Percentiles rank a stretch among this genome's conserved stretches.
Evolutionary conservation across 2,329 filamentous ascomycete genomes (phyloP).

Genomic region (Drechslera avenae): DNA sequence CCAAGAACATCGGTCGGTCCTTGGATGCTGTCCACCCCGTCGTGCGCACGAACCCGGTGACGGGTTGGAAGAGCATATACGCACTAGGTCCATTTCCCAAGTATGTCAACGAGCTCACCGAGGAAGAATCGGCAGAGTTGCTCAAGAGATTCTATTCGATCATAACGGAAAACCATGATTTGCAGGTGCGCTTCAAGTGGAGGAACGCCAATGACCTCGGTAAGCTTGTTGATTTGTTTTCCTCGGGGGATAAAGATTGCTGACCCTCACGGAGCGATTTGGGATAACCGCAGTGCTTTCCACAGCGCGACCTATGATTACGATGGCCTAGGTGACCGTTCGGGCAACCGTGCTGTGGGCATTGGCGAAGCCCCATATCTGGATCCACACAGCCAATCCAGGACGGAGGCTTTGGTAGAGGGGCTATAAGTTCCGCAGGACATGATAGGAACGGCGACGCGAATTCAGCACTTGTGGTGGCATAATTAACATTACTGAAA

Average conservation of each 20-base stretch:
- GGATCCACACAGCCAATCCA: slow-evolving; percentile 35
- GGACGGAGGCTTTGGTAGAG: too few relatives aligned
- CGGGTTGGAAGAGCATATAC: slow-evolving; percentile 44
- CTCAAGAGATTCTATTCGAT: slow-evolving; percentile 12
- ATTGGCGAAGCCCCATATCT: slow-evolving; percentile 50
- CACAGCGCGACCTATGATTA: slow-evolving; percentile 32
- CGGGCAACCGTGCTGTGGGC: slow-evolving; percentile 41
- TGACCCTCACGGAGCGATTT: slow-evolving; percentile 40
- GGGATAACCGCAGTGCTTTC: slow-evolving; percentile 45
- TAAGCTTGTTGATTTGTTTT: not conserved
- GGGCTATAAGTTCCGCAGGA: too few relatives aligned
- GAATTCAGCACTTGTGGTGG: too few relatives aligned
- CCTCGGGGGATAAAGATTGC: not conserved
- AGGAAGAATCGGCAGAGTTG: slow-evolving; percentile 35
- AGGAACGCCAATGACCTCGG: slow-evolving; percentile 22
- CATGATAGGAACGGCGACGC: too few relatives aligned
- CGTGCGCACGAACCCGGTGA: slow-evolving; percentile 40
- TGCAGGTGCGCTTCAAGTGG: slow-evolving; percentile 51
- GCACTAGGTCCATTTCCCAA: slow-evolving; percentile 31
- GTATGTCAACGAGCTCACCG: slow-evolving; percentile 47
- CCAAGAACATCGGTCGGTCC: slow-evolving; percentile 28
- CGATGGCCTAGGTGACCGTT: slow-evolving; percentile 20
- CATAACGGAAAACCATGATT: slow-evolving; percentile 49
- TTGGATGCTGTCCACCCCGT: slow-evolving; percentile 35
- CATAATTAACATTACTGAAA: too few relatives aligned